These are phyloP conservation scores for Colletotrichum graminicola DNA, from an alignment of 2,329 filamentous ascomycete species.

Conservation along the genomic window DNA sequence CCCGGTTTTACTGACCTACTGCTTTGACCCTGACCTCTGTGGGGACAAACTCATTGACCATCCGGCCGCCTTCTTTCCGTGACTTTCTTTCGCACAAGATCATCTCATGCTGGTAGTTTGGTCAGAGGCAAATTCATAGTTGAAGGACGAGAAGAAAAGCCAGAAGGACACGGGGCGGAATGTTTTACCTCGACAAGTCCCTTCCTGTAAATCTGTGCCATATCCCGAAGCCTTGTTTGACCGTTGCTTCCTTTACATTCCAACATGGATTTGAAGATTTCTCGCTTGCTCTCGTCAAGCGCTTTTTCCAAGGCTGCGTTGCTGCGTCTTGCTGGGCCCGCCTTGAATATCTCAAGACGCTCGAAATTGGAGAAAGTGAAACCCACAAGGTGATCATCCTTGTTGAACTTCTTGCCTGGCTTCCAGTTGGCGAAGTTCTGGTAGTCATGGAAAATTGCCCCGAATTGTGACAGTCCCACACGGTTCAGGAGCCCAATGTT, in stretches of 20 bases:
- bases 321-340: background rate
- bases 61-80: too few species aligned
- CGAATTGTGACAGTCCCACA: conserved; percentile 36
- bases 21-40: conserved; percentile 16
- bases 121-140: too few species aligned
- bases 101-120: conserved; percentile 22
- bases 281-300: conserved; percentile 19
- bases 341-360: conserved; percentile 3
- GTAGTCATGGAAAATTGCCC: conserved; percentile 41
- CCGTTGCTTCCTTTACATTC: background rate
- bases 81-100: conserved; percentile 14
- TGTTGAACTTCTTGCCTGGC: conserved; percentile 3
- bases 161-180: background rate
- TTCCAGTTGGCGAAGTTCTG: conserved; percentile 38
- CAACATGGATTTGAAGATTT: conserved; percentile 12
- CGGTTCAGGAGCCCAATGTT: conserved; percentile 40
- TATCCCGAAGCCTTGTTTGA: conserved; percentile 11
- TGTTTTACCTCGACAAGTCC: conserved; percentile 22
- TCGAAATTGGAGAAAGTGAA: conserved; percentile 27
- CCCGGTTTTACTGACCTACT: conserved; percentile 6
- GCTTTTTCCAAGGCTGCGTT: background rate
- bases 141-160: fast-evolving
- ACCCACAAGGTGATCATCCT: conserved; percentile 25
- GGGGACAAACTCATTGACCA: background rate
- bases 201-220: conserved; percentile 26